These are phyloP conservation scores for Oxyria digyna DNA, from an alignment of 148 eudicot species.

Conservation along the genomic window DNA sequence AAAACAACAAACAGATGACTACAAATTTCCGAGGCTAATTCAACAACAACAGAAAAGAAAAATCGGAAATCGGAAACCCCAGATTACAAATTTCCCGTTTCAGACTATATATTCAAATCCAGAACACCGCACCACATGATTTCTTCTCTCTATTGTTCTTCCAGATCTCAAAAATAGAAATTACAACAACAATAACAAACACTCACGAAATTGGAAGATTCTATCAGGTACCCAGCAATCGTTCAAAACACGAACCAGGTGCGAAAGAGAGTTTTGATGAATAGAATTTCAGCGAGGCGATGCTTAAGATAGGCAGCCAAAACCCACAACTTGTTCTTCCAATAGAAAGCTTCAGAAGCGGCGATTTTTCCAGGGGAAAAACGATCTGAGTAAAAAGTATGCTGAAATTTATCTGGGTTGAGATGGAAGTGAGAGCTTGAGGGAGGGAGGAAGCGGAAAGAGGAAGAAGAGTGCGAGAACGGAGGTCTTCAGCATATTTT, in stretches of 20 bases:
- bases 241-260: background rate
- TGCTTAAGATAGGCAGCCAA: background rate
- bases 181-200: background rate
- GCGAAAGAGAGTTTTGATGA: background rate
- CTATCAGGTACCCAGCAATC: background rate
- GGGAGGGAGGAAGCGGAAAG: background rate
- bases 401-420: background rate
- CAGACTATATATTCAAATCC: conserved; percentile 1
- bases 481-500: background rate
- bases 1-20: conserved; percentile 3
- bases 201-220: background rate
- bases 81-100: background rate
- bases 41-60: background rate
- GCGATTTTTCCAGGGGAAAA: background rate
- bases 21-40: conserved; percentile 1
- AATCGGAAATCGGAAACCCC: background rate
- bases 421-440: background rate
- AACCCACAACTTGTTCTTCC: background rate
- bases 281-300: background rate
- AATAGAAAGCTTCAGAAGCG: background rate
- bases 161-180: background rate
- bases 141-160: background rate
- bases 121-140: background rate
- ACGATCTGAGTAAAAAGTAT: background rate
- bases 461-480: background rate